Evolutionary conservation across 352 stramenopile genomes (phyloP), one percentile per base, ranked within the genome.

Genomic region (Pseudoperonospora humuli): DNA sequence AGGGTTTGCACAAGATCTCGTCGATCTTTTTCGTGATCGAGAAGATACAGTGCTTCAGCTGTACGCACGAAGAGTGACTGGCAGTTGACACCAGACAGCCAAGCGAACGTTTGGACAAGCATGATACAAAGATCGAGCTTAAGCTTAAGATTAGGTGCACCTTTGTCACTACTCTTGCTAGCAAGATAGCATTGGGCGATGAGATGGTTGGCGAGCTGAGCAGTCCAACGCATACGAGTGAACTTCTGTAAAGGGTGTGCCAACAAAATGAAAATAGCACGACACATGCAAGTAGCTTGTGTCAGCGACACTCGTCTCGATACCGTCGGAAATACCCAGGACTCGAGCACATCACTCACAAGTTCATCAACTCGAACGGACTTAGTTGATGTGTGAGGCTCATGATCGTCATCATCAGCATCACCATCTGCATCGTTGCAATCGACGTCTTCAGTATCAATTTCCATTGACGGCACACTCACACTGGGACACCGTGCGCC

Each of bases 401-500:
- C 59, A 25, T 84, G 61, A 19, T 76, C 59, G 21, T 82, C 68
- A 14, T 80, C 66, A 18, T 69, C 59, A 14, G 36, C 34, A 2
- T 51, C 43, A 29, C 62, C 39, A n/a, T 18, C 21, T 19, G 24
- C 24, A 13, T 1, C 7, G n/a, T n/a, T n/a, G n/a, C n/a, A n/a
- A n/a, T 59, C 51, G 2, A 29, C 34, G 3, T 54, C 43, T 28
- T 61, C 55, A 7, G 68, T 38, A 45, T 93, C 80, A 29, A 93
- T 76, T 19, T 83, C 68, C 10, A 93, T 41, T 28, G 79, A 84
- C 9, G 80, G 67, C 7, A 83, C 63, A 45, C 75, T 86, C 9
- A 90, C 28, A 21, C 77, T 68, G 3, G 80, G 73, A 39, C 67
- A 86, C 21, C 57, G 56, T 7, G 73, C 75, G 2, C 80, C 80